Base-by-base conservation (phyloP, 805 yeast genomes). In the Candida koratica region DNA sequence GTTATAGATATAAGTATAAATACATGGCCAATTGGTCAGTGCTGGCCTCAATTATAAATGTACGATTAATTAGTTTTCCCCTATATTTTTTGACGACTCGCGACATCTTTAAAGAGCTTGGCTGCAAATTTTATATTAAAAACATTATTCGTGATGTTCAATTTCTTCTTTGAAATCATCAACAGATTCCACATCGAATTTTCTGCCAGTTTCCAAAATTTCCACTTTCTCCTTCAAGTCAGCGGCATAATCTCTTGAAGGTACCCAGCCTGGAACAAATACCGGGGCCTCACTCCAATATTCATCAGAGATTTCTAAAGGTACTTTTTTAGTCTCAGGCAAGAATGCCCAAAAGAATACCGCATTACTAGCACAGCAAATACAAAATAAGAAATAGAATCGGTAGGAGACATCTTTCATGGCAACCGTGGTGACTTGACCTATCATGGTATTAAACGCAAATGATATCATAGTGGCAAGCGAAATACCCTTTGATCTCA, bases 401-500 rank as follows among this genome's bases (percentile, higher is more conserved):
- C 39, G 39, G 39, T 47, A 56, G 8, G 54, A 51, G 34, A 54
- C 49, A 18, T 38, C 35, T 8, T 33, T 37, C 53, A 56, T 54
- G 1, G 60, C 60, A 18, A 41, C 38, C 24, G 40, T 42, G 11
- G 60, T 56, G 13, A 56, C 60, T 38, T 57, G 60, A 10, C 61
- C 63, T 38, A 56, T 49, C 61, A 57, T 57, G 6, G 61, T 56
- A 38, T 56, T 56, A 45, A 57, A 56, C 10, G 57, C 61, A 42
- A 48, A 57, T 7, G 59, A 51, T 3, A 46, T 40, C 59, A 54
- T 55, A 7, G 62, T 43, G 13, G 48, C 44, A 17, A 45, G 35
- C 2, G 65, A 61, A 11, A 61, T 46, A 38, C 64, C 67, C 19
- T 53, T 57, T 16, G 66, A 55, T 59, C 67, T 61, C 41, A 61